Conservation (phyloP, 768 basidiomycete species). For the Mycena latifolia region DNA sequence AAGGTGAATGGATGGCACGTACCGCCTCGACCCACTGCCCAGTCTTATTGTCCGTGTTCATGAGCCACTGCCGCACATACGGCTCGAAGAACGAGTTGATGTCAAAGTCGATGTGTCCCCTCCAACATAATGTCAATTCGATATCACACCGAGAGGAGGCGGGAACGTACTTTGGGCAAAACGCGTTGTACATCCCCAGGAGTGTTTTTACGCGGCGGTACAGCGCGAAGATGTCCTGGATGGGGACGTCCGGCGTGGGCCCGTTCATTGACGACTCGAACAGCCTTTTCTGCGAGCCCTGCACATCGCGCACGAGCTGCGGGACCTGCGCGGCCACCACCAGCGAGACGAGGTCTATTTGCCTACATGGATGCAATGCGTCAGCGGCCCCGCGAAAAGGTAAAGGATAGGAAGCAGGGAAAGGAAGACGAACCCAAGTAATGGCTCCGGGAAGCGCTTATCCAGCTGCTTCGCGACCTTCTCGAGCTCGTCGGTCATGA, state of each 20-base stretch:
- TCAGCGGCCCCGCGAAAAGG: neutral
- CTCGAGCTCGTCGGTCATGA: slow-evolving; percentile 92
- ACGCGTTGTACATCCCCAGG: slow-evolving; percentile 84
- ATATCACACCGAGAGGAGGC: neutral
- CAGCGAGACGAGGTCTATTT: slow-evolving; percentile 81
- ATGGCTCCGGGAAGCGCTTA: slow-evolving; percentile 87
- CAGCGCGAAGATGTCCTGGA: slow-evolving; percentile 90
- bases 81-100: slow-evolving; percentile 86
- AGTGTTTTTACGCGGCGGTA: slow-evolving; percentile 85
- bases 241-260: slow-evolving; percentile 88
- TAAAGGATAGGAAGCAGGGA: neutral
- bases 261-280: slow-evolving; percentile 90
- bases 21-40: slow-evolving; percentile 95
- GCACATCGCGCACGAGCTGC: slow-evolving; percentile 73
- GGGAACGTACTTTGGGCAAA: slow-evolving; percentile 80
- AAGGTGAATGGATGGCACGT: slow-evolving; percentile 48
- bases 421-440: slow-evolving; percentile 76
- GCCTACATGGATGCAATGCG: slow-evolving; percentile 51
- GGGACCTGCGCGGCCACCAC: slow-evolving; percentile 79
- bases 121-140: slow-evolving; percentile 40
- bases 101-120: slow-evolving; percentile 73
- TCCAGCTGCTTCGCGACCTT: slow-evolving; percentile 86
- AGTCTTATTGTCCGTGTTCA: slow-evolving; percentile 91
- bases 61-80: slow-evolving; percentile 89
- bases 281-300: slow-evolving; percentile 76